These are phyloP conservation scores for Cinchona pubescens DNA, from an alignment of 257 asterid genomes.

Conservation along the genomic window DNA sequence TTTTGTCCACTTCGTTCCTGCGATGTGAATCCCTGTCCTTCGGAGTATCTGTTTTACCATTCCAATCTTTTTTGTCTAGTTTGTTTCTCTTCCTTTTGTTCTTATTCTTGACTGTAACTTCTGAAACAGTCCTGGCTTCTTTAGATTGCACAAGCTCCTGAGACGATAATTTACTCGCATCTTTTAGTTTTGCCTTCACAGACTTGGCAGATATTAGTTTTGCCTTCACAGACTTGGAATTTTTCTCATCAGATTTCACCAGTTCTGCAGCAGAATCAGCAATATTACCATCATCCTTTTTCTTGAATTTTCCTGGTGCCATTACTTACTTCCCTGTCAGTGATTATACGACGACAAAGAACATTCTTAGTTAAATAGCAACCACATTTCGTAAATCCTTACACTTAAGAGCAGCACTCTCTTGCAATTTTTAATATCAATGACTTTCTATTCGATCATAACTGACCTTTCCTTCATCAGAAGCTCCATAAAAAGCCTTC, in stretches of 20 bases:
- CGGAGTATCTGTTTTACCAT: constrained; percentile 18
- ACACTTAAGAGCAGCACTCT: background rate
- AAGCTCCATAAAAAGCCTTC: background rate
- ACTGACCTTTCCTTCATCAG: background rate
- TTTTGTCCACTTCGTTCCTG: constrained; percentile 29
- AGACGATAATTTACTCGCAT: constrained; percentile 31
- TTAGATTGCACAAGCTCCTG: constrained; percentile 33
- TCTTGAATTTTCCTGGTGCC: constrained; percentile 33
- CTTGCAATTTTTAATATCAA: background rate
- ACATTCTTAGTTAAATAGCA: background rate
- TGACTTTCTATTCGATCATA: background rate
- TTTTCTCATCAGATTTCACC: background rate
- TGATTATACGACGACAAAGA: background rate
- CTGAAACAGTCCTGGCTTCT: constrained; percentile 31
- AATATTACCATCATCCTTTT: constrained; percentile 12
- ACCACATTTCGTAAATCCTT: background rate
- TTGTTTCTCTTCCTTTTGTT: constrained; percentile 41
- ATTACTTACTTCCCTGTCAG: constrained; percentile 36
- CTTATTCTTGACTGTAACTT: constrained; percentile 19
- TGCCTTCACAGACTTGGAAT: constrained; percentile 18
- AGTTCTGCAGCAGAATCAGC: constrained; percentile 20
- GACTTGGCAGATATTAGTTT: no score
- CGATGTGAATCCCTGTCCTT: constrained; percentile 13
- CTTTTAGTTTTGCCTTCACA: constrained; percentile 13
- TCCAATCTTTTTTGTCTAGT: constrained; percentile 25